phyloP scores from a whole-genome alignment of 108 stramenopile genomes.

The Chaetoceros muelleri region DNA sequence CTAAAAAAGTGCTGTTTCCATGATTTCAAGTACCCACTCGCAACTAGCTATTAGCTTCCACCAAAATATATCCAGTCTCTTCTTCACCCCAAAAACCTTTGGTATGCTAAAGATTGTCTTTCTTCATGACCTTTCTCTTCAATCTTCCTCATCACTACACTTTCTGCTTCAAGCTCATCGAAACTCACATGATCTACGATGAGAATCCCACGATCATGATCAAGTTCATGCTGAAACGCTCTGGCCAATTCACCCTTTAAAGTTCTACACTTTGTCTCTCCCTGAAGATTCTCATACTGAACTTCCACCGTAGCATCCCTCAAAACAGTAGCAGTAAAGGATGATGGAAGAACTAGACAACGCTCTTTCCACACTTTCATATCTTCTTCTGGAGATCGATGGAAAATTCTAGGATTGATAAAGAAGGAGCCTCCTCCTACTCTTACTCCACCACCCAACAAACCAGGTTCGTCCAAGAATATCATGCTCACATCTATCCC shows the following conservation, averaged over 20 bases:
- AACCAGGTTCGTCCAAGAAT: constrained; percentile 25
- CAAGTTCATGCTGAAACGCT: constrained; percentile 70
- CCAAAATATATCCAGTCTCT: no score
- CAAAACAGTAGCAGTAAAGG: constrained; percentile 59
- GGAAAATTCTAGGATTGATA: constrained; percentile 62
- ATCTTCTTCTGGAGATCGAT: constrained; percentile 53
- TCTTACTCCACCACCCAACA: constrained; percentile 1
- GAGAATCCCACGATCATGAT: constrained; percentile 77
- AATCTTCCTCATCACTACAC: constrained; percentile 27
- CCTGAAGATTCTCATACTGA: constrained; percentile 31
- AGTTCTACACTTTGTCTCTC: constrained; percentile 12
- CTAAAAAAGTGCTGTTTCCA: no score
- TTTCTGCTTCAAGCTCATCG: constrained; percentile 50
- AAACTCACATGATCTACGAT: constrained; percentile 69
- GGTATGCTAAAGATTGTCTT: constrained; percentile 21
- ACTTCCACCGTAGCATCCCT: constrained; percentile 55
- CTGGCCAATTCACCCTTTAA: constrained; percentile 52
- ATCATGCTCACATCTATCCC: constrained; percentile 68
- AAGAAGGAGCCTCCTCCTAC: constrained; percentile 30
- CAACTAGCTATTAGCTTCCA: no score
- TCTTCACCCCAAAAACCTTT: no score
- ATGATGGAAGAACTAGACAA: constrained; percentile 72
- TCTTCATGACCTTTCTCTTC: constrained; percentile 34
- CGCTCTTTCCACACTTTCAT: constrained; percentile 70
- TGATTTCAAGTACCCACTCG: no score